These are phyloP conservation scores for Nothophaeocryptopus gaeumannii DNA, from an alignment of 2,329 filamentous ascomycete species.

Conservation along the genomic window DNA sequence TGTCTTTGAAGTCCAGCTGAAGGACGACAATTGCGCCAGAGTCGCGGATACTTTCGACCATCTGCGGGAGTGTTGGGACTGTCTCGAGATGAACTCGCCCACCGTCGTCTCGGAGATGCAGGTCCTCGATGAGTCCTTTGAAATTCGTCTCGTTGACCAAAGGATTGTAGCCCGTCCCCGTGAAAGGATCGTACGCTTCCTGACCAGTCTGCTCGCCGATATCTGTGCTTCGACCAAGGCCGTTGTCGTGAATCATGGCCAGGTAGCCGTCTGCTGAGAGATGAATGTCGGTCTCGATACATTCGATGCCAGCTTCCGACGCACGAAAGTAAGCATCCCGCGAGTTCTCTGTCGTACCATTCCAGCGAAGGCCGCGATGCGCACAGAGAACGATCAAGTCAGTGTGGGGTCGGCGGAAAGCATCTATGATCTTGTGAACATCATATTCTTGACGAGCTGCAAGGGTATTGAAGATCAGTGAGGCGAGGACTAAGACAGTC, in stretches of 20 bases:
- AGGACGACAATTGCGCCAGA: conserved; percentile 20
- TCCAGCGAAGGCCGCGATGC: conserved; percentile 22
- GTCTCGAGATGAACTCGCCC: conserved; percentile 19
- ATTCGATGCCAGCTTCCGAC: conserved; percentile 5
- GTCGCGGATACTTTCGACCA: conserved; percentile 20
- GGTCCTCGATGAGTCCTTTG: conserved; percentile 13
- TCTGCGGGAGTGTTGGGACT: conserved; percentile 14
- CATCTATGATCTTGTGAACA: conserved; percentile 15
- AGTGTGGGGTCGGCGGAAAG: conserved; percentile 16
- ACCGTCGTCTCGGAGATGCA: conserved; percentile 19
- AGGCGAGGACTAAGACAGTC: too few relatives aligned
- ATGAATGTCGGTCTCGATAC: conserved; percentile 22
- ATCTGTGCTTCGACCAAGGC: conserved; percentile 16
- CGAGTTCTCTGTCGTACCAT: conserved; percentile 24
- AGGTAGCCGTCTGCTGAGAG: conserved; percentile 15
- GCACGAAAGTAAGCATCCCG: conserved; percentile 23
- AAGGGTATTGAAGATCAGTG: too few relatives aligned
- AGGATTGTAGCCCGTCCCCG: conserved; percentile 19
- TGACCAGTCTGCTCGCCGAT: conserved; percentile 18
- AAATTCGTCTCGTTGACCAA: conserved; percentile 10
- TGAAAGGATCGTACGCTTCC: conserved; percentile 20
- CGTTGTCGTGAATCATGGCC: conserved; percentile 20
- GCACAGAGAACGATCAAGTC: conserved; percentile 21
- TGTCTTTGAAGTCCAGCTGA: conserved; percentile 22
- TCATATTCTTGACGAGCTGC: conserved; percentile 7